phyloP scores from a whole-genome alignment of 2,329 filamentous ascomycete genomes.

The Curvularia lunata region DNA sequence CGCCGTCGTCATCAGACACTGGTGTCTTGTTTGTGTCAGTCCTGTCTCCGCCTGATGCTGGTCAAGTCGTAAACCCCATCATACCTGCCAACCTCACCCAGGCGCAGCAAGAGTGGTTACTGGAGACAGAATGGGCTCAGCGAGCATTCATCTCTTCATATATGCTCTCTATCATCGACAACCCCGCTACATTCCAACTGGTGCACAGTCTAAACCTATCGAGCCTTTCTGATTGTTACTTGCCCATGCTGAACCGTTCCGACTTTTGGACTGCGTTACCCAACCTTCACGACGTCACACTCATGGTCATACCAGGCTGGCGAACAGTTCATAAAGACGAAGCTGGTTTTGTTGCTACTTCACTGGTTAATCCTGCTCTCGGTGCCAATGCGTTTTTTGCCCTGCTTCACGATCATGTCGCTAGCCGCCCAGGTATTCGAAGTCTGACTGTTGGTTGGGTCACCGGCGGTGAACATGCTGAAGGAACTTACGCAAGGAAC shows the following conservation, averaged over 20 bases:
- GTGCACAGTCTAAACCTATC: constrained; percentile 68
- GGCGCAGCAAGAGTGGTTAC: constrained; percentile 71
- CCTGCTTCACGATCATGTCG: constrained; percentile 61
- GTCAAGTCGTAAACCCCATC: constrained; percentile 47
- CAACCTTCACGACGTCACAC: constrained; percentile 60
- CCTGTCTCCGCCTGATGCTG: constrained; percentile 30
- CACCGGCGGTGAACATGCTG: constrained; percentile 70
- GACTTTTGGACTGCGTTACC: constrained; percentile 69
- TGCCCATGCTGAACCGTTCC: constrained; percentile 61
- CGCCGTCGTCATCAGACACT: constrained; percentile 19
- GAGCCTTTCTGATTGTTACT: constrained; percentile 67
- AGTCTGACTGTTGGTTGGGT: constrained; percentile 70
- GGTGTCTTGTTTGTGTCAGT: constrained; percentile 47
- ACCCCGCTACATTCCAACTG: constrained; percentile 58
- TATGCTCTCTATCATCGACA: constrained; percentile 68
- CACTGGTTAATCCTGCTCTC: constrained; percentile 57
- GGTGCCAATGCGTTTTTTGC: constrained; percentile 60
- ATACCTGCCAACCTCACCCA: constrained; percentile 63
- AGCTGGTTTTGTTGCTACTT: constrained; percentile 59
- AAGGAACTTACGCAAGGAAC: constrained; percentile 67
- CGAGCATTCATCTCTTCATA: constrained; percentile 72
- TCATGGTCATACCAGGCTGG: constrained; percentile 72
- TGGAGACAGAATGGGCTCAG: constrained; percentile 73
- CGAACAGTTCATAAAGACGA: constrained; percentile 62
- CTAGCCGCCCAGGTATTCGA: constrained; percentile 58